These are phyloP conservation scores for Podospora bellae-mahoneyi DNA, from an alignment of 495 filamentous ascomycete genomes.

Conservation along the genomic window DNA sequence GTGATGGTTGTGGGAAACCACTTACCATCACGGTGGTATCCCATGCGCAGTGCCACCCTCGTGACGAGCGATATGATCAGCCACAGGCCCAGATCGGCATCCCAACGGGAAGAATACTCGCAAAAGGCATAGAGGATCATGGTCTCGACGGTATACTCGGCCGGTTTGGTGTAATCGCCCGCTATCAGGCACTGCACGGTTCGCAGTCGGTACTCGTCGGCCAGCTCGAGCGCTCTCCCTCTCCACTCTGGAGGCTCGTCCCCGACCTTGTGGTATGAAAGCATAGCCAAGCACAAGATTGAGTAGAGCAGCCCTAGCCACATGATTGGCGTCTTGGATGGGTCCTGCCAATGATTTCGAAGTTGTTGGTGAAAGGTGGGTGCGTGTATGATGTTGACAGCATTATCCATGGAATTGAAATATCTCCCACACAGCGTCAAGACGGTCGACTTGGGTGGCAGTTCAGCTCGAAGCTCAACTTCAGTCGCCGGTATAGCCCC, in stretches of 20 bases:
- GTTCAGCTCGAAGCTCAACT: constrained; percentile 69
- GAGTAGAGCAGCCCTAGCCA: constrained; percentile 90
- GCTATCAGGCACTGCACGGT: constrained; percentile 84
- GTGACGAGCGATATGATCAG: constrained; percentile 76
- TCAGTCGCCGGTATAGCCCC: constrained; percentile 65
- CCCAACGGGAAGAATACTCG: constrained; percentile 72
- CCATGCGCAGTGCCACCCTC: constrained; percentile 88
- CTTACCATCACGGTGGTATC: constrained; percentile 88
- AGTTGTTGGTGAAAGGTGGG: constrained; percentile 86
- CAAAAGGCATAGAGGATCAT: constrained; percentile 81
- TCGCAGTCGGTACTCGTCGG: constrained; percentile 70
- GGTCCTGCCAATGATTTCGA: constrained; percentile 83
- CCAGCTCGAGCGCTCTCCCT: constrained; percentile 69
- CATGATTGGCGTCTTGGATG: constrained; percentile 70
- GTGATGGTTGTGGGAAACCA: constrained; percentile 73
- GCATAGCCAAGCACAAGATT: constrained; percentile 84
- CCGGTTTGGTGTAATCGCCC: constrained; percentile 86
- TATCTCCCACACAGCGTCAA: constrained; percentile 75
- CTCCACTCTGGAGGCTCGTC: constrained; percentile 88
- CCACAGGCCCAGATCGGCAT: constrained; percentile 80
- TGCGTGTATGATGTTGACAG: constrained; percentile 72
- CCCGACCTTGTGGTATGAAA: constrained; percentile 83
- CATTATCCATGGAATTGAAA: constrained; percentile 57
- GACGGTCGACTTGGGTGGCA: constrained; percentile 76
- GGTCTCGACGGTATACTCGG: constrained; percentile 83